Conservation (phyloP, 176 grass and related monocot genomes). For the Avena sativa region DNA sequence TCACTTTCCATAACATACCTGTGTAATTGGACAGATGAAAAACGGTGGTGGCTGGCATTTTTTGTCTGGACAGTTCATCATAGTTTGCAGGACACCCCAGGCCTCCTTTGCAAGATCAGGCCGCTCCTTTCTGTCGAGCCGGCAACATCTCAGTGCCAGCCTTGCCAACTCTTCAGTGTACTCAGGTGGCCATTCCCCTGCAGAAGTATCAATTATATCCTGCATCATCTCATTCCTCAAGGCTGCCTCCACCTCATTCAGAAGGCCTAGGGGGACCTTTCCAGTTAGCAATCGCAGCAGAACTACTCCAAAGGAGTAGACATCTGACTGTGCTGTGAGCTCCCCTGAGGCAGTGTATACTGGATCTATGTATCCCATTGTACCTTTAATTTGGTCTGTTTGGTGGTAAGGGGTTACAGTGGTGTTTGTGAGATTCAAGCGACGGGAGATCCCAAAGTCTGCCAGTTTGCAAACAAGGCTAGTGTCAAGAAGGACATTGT, state of each 20-base stretch:
- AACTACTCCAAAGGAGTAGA: conserved; percentile 76
- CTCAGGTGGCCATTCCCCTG: conserved; percentile 58
- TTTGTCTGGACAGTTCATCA: conserved; percentile 16
- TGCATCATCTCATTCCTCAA: conserved; percentile 40
- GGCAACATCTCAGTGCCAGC: conserved; percentile 52
- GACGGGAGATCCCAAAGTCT: conserved; percentile 73
- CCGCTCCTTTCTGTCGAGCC: conserved; percentile 47
- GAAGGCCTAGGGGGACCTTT: conserved; percentile 24
- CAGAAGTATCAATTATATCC: conserved; percentile 52
- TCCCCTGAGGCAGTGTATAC: conserved; percentile 57
- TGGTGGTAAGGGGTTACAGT: conserved; percentile 54
- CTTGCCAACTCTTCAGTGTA: conserved; percentile 43
- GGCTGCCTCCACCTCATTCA: conserved; percentile 47
- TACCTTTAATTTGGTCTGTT: conserved; percentile 63
- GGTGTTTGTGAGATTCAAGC: conserved; percentile 57
- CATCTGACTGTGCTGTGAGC: conserved; percentile 61
- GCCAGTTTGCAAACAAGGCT: conserved; percentile 56
- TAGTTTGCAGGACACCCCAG: conserved; percentile 56
- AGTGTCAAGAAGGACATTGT: conserved; percentile 58
- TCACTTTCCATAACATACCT: conserved; percentile 32
- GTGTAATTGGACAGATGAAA: conserved; percentile 57
- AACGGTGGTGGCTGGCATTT: conserved; percentile 32
- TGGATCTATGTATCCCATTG: conserved; percentile 74
- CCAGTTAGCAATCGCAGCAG: conserved; percentile 64
- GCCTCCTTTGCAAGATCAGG: conserved; percentile 65